Evolutionary conservation across 371 early-diverging fungal genomes (phyloP), one percentile per base, ranked within the genome.

Genomic region (Rhizomucor pusillus): DNA sequence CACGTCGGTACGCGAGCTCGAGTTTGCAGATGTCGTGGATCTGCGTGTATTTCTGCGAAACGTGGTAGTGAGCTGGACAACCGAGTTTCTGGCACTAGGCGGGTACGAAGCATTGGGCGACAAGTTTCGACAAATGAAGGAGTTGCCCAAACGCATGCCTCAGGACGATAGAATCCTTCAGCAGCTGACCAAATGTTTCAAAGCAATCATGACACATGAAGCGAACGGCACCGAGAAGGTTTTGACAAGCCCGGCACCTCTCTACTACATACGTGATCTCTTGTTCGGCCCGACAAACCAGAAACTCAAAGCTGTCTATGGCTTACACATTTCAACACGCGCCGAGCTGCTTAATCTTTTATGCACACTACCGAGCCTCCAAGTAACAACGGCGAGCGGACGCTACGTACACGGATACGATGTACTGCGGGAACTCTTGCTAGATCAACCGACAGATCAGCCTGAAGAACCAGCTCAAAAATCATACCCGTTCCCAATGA

Each of bases 21-120:
- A 71, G n/a, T 69, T 71, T 23, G 47, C 61, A 7, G 69, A 75
- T 13, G 60, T 78, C 2, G 54, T 65, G 19, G 70, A 73, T 52
- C 50, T 78, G 14, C 65, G 73, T 4, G 73, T 78, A 0, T 73
- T 66, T 47, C 50, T 78, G 13, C 62, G 78, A 14, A 78, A 62
- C 45, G 75, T 70, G 2, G 69, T 69, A 1, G 75, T 63, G 19
- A 75, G 77, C 50, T 78, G 78, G 78, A 78, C 78, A 18, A 73
- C 71, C 14, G 73, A 70, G 45, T 78, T 78, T 43, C 56, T 78
- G n/a, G 52, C 57, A 1, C 39, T 58, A 34, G 78, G 75, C 16
- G 78, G 78, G 0, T 78, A 75, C 54, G 71, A 69, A 20, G 66
- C 69, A 3, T 58, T 78, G 22, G 62, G 71, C 0, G 57, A 71